Percentiles rank a stretch among this genome's conserved stretches.
phyloP scores from a whole-genome alignment of 441 rosid species.

The Populus hybrid region DNA sequence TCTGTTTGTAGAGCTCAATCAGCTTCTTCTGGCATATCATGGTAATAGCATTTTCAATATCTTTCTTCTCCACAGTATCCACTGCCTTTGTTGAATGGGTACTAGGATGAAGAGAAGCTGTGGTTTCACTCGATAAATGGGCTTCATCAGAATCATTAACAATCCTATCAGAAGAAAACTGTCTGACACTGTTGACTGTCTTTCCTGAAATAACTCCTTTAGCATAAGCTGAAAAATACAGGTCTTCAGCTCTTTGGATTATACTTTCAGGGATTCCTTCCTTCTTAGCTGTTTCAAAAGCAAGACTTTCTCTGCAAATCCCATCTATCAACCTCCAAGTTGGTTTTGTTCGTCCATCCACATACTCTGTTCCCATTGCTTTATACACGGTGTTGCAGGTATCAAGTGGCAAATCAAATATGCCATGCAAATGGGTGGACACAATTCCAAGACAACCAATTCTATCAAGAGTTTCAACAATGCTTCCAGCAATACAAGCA shows the following conservation, averaged over 20 bases:
- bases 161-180: conserved; percentile 16
- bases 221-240: conserved; percentile 50
- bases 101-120: conserved; percentile 26
- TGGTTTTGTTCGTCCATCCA: conserved; percentile 76
- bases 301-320: conserved; percentile 93
- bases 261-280: conserved; percentile 81
- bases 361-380: conserved; percentile 84
- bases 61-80: conserved; percentile 38
- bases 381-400: conserved; percentile 57
- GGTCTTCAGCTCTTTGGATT: conserved; percentile 84
- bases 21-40: conserved; percentile 58
- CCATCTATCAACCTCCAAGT: conserved; percentile 95
- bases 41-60: conserved; percentile 45
- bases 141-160: conserved; percentile 28
- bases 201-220: conserved; percentile 22
- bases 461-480: conserved; percentile 73
- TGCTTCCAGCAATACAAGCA: conserved; percentile 96
- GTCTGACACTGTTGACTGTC: conserved; percentile 24
- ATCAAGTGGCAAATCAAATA: conserved; percentile 74
- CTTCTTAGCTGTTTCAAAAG: conserved; percentile 94
- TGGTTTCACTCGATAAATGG: conserved; percentile 20
- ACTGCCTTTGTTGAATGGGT: conserved; percentile 28
- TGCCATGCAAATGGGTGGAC: conserved; percentile 95
- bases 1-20: conserved; percentile 44
- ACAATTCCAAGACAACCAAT: conserved; percentile 91